Evolutionary conservation across 83 land plant species (phyloP), one percentile per base, ranked within the genome.

Genomic region (Larix sibirica): DNA sequence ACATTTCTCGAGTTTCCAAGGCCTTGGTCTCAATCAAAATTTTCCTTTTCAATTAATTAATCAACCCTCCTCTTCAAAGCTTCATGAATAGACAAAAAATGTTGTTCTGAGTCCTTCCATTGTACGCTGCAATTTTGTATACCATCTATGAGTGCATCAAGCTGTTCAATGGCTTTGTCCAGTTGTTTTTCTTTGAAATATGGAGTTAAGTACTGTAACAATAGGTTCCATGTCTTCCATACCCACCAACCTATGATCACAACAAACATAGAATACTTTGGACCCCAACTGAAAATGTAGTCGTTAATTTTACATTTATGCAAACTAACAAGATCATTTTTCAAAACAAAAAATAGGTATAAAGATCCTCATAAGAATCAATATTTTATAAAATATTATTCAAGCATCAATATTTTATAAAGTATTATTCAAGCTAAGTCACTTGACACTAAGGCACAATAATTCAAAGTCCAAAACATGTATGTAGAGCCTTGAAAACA

Each of bases 81-180:
- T 6, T 42, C 73, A 54, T 86, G 86, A n/a, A 81, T 50, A 21
- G 58, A 59, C 38, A 28, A 64, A 24, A 89, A 86, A 21, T 86
- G 86, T 14, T 86, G 84, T 59, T 81, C 79, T 38, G 86, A 67
- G 24, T 89, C 88, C 73, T 73, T 42, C 88, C 90, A 89, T n/a
- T 77, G 77, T n/a, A 86, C 24, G 21, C 36, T 75, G 63, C 75
- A 44, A 16, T 54, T 65, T n/a, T 81, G 42, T 60, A 80, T 67
- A 79, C 56, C 74, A 67, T 26, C 56, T 42, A 79, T 82, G 33
- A 47, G 82, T 40, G 85, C 63, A 61, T 89, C 88, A 59, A 86
- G 75, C 16, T 83, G 80, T 33, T 42, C 60, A 62, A 85, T 79
- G 28, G 84, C 84, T 75, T 85, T 82, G 2, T 71, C 66, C 50